Conservation (phyloP, 2,329 filamentous ascomycete genomes). For the Cladosporium sp. region DNA sequence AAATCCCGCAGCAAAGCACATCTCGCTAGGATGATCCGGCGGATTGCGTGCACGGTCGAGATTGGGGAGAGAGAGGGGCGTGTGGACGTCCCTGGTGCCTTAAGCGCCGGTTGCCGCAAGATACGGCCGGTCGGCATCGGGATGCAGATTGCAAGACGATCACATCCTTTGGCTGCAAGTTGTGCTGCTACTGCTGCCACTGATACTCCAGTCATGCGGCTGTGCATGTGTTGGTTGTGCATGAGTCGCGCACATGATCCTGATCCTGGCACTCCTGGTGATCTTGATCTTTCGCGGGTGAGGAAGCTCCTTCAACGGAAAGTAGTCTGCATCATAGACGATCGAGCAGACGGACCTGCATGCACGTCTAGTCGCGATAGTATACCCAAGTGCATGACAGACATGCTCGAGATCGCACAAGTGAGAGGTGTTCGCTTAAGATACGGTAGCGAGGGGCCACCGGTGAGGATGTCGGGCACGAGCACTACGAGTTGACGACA, state of each 20-base stretch:
- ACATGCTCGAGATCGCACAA: not conserved
- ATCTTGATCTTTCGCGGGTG: conserved; percentile 6
- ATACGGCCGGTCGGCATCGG: not conserved
- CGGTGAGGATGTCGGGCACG: conserved; percentile 1
- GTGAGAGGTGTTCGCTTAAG: not conserved
- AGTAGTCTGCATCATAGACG: not conserved
- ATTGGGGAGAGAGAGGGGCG: not conserved
- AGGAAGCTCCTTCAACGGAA: not conserved
- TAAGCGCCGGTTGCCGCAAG: conserved; percentile 2
- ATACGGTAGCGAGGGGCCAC: not conserved
- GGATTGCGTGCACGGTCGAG: not conserved
- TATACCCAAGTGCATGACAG: not conserved
- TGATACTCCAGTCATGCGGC: not conserved
- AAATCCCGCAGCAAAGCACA: not conserved
- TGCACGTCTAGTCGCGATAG: not conserved
- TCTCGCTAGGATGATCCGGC: conserved; percentile 7
- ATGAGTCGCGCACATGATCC: conserved; percentile 8
- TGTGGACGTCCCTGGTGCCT: not conserved
- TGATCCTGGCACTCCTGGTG: not conserved
- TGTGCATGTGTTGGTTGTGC: conserved; percentile 5
- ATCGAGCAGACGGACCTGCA: not conserved
- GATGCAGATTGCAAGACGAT: not conserved
- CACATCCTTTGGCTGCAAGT: not conserved
- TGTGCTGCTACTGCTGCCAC: not conserved
- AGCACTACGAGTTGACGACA: not conserved